These are phyloP conservation scores for Platanthera guangdongensis DNA, from an alignment of 106 monocot species.

Conservation along the genomic window DNA sequence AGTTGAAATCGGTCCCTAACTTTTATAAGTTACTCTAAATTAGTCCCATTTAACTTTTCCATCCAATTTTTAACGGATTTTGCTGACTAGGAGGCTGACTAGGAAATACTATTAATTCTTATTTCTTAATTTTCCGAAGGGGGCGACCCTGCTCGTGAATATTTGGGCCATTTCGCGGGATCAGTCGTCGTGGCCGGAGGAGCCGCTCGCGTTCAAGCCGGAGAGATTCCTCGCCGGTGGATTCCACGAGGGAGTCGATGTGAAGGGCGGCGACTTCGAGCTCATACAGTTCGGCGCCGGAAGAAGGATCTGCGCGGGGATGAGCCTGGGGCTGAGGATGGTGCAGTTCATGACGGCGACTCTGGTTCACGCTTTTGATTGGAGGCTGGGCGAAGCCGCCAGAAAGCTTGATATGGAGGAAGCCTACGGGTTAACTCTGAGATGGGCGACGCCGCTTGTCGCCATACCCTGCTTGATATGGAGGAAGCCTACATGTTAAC, in stretches of 20 bases:
- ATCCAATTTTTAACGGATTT: no score
- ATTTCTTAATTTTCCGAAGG: no score
- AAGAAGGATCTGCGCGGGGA: slow-evolving; percentile 6
- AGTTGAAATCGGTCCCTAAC: no score
- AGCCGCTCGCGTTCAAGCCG: slow-evolving; percentile 18
- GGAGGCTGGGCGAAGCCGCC: slow-evolving; percentile 4
- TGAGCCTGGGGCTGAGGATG: slow-evolving; percentile 17
- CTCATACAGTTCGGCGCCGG: slow-evolving; percentile 20
- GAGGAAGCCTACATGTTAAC: no score
- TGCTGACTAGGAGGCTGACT: no score
- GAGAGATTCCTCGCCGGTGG: slow-evolving; percentile 23
- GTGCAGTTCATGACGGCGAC: slow-evolving; percentile 26
- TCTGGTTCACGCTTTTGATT: slow-evolving; percentile 25
- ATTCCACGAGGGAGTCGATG: neutral
- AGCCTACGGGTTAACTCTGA: slow-evolving; percentile 16
- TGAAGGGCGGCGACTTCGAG: slow-evolving; percentile 12
- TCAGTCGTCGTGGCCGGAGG: slow-evolving; percentile 9
- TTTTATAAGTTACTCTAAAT: no score
- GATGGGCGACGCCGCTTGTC: slow-evolving; percentile 16
- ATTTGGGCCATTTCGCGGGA: slow-evolving; percentile 28
- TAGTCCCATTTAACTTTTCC: no score
- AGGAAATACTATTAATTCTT: no score
- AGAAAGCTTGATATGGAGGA: slow-evolving; percentile 28
- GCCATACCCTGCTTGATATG: no score
- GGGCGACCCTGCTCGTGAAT: slow-evolving; percentile 23